Percentiles rank a stretch among this genome's conserved stretches.
Evolutionary conservation across 2,329 filamentous ascomycete species (phyloP).

Genomic region (Scedosporium aurantiacum): DNA sequence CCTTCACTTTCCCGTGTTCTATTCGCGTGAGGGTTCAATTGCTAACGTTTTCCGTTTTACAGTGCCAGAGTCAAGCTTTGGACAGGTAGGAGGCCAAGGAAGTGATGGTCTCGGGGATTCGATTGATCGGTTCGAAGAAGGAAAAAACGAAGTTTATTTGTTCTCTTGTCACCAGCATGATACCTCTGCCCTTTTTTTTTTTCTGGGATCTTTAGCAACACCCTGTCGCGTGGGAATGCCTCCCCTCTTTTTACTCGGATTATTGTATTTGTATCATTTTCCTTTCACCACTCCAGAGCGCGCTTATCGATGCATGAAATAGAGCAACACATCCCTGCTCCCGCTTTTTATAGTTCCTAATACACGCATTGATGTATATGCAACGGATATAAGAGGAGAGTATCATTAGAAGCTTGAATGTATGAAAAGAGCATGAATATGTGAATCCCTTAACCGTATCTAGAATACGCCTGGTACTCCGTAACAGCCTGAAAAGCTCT

Average conservation of each 20-base stretch:
- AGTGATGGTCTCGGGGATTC: not conserved
- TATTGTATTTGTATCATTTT: not conserved
- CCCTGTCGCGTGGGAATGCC: not conserved
- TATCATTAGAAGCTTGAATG: not conserved
- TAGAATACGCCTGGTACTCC: not conserved
- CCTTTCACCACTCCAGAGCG: not conserved
- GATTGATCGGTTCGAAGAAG: not conserved
- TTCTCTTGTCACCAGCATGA: not conserved
- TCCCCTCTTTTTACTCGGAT: not conserved
- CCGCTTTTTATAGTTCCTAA: no score
- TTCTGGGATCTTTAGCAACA: not conserved
- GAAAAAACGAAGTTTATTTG: not conserved
- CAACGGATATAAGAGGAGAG: no score
- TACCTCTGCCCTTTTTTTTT: not conserved
- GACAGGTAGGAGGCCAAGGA: slow-evolving; percentile 31
- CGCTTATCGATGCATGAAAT: not conserved
- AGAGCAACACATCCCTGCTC: no score
- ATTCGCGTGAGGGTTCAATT: not conserved
- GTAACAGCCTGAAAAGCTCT: not conserved
- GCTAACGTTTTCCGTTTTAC: slow-evolving; percentile 8
- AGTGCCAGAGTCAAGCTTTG: slow-evolving; percentile 50
- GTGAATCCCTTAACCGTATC: not conserved
- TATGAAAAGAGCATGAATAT: not conserved
- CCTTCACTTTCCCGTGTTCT: not conserved
- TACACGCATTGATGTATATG: no score